These are phyloP conservation scores for Cryptococcus sp. DNA, from an alignment of 1,284 basidiomycete genomes.

Conservation along the genomic window DNA sequence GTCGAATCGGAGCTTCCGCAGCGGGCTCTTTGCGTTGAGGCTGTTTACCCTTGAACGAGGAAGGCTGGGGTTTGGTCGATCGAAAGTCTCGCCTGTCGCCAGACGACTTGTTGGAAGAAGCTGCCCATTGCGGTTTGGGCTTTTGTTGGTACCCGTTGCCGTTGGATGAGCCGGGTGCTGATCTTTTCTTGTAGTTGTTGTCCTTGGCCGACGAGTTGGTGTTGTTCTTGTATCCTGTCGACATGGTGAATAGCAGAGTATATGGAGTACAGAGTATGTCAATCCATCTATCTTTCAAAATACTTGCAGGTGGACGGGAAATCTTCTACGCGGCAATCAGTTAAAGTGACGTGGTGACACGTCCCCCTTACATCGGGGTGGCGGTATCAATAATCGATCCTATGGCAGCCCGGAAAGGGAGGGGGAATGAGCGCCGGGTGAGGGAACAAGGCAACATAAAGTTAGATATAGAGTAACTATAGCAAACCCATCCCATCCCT, in stretches of 20 bases:
- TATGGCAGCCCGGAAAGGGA: too few species aligned
- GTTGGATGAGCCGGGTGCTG: slow-evolving; percentile 1
- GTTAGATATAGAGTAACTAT: too few species aligned
- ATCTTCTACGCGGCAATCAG: too few species aligned
- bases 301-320: too few species aligned
- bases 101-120: too few species aligned
- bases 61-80: slow-evolving; percentile 4
- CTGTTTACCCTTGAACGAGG: slow-evolving; percentile 4
- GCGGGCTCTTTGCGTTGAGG: not conserved
- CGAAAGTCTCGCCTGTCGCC: not conserved
- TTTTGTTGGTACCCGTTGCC: not conserved
- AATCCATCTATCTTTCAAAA: too few species aligned
- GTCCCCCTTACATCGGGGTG: too few species aligned
- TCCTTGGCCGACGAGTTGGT: not conserved
- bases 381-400: too few species aligned
- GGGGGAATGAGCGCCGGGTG: too few species aligned
- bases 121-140: not conserved
- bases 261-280: too few species aligned
- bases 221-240: slow-evolving; percentile 4
- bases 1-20: not conserved
- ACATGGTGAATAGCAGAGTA: not conserved
- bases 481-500: not conserved
- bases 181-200: slow-evolving; percentile 7
- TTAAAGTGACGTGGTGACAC: too few species aligned
- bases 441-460: too few species aligned